phyloP scores from a whole-genome alignment of 2,329 filamentous ascomycete species.

The Penicillium sp. region DNA sequence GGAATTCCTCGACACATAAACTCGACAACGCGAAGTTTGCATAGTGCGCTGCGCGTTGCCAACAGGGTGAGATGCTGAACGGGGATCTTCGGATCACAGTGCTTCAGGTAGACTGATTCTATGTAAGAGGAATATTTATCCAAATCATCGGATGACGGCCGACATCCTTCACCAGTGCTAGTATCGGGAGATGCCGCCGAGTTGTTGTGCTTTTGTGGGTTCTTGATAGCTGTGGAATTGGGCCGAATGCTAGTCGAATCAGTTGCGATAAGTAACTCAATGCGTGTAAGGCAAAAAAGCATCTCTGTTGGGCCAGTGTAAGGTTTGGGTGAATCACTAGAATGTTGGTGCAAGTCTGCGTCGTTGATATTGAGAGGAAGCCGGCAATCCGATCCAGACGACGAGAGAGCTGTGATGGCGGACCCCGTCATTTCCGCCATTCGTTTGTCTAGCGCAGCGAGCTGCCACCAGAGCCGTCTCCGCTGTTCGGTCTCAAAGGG shows the following conservation, averaged over 20 bases:
- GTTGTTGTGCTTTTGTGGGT: background rate
- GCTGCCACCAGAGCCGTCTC: conserved; percentile 64
- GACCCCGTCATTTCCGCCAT: conserved; percentile 61
- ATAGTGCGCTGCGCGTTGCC: background rate
- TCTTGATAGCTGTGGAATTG: background rate
- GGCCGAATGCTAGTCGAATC: background rate
- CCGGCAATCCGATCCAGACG: conserved; percentile 8
- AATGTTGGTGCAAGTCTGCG: background rate
- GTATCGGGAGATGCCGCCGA: background rate
- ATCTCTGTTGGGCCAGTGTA: background rate
- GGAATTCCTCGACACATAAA: background rate
- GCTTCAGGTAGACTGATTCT: background rate
- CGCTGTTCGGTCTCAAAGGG: conserved; percentile 61
- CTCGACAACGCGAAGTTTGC: background rate
- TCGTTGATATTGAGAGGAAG: background rate
- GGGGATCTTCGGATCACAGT: background rate
- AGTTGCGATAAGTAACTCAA: background rate
- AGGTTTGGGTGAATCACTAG: background rate
- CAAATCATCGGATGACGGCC: background rate
- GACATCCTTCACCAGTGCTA: background rate
- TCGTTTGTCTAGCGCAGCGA: conserved; percentile 62
- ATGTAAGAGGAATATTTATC: background rate
- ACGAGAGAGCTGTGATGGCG: conserved; percentile 24
- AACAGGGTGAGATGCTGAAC: background rate
- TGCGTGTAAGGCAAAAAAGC: background rate